phyloP scores from a whole-genome alignment of 129 eudicot genomes.

The Oenanthe sinensis region DNA sequence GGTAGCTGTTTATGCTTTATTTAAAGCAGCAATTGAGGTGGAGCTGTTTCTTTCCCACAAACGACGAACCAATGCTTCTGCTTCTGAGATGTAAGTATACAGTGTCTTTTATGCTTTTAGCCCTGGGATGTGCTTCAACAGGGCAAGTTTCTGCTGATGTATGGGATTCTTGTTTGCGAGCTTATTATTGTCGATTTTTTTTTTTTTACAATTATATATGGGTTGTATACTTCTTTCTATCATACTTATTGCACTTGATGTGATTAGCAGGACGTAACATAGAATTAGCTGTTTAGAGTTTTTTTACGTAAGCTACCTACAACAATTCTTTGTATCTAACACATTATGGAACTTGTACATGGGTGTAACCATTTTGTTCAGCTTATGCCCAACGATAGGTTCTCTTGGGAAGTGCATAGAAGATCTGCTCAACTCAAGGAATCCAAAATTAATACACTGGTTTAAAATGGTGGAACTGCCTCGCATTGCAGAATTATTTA shows the following conservation, averaged over 20 bases:
- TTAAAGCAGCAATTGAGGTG: constrained; percentile 64
- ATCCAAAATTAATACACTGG: constrained; percentile 61
- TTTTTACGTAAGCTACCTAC: background rate
- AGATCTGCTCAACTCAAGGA: constrained; percentile 39
- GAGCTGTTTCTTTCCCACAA: constrained; percentile 70
- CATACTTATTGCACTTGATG: background rate
- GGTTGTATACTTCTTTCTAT: background rate
- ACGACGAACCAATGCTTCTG: constrained; percentile 43
- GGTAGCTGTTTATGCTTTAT: constrained; percentile 65
- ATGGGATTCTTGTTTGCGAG: background rate
- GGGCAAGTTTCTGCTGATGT: background rate
- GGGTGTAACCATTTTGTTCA: constrained; percentile 25
- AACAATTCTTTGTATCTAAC: background rate
- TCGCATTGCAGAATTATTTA: constrained; percentile 50
- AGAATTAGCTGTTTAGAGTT: background rate
- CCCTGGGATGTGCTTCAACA: background rate
- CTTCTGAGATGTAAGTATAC: constrained; percentile 55
- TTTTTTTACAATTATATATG: background rate
- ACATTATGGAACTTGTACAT: background rate
- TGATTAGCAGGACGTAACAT: background rate
- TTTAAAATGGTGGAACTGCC: constrained; percentile 57
- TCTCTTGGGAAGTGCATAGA: constrained; percentile 51
- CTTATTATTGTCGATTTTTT: background rate
- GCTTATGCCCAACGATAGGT: constrained; percentile 41
- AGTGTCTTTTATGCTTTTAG: background rate